A percentile compares a stretch with the other conserved stretches of the same genome.
Conservation (phyloP, 495 filamentous ascomycete genomes). For the Jackrogersella multiformis region DNA sequence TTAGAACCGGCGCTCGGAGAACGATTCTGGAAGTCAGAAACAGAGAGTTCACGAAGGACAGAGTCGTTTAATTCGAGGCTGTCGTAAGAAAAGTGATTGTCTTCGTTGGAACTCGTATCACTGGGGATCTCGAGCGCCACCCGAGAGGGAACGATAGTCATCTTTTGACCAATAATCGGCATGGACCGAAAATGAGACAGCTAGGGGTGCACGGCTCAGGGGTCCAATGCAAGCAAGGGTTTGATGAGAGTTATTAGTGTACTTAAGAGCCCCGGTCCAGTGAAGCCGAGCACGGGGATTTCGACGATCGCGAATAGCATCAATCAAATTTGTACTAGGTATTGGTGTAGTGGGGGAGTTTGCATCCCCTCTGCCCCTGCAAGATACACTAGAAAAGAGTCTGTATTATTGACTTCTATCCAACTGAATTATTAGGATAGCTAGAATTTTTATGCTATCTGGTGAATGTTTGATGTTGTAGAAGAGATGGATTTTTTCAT, state of each 20-base stretch:
- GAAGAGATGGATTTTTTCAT: background rate
- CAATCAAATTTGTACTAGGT: constrained; percentile 24
- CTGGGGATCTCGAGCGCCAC: constrained; percentile 37
- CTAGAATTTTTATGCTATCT: constrained; percentile 27
- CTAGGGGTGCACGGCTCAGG: constrained; percentile 38
- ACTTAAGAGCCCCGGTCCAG: constrained; percentile 10
- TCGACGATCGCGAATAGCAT: constrained; percentile 16
- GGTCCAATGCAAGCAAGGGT: constrained; percentile 38
- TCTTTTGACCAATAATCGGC: constrained; percentile 35
- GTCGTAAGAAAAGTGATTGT: constrained; percentile 28
- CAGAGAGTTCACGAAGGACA: constrained; percentile 47
- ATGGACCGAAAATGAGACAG: constrained; percentile 26
- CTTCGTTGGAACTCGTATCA: constrained; percentile 29
- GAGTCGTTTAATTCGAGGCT: constrained; percentile 33
- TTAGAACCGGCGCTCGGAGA: constrained; percentile 16
- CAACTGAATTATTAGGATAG: constrained; percentile 20
- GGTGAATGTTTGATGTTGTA: constrained; percentile 26
- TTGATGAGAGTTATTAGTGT: constrained; percentile 40
- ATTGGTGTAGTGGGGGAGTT: constrained; percentile 23
- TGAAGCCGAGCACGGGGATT: constrained; percentile 21
- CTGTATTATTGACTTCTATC: constrained; percentile 24
- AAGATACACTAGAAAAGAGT: constrained; percentile 16
- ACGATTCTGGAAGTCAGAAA: constrained; percentile 48
- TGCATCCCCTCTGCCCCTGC: constrained; percentile 4
- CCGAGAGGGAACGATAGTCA: constrained; percentile 35